Evolutionary conservation across 1,284 basidiomycete genomes (phyloP), one percentile per base, ranked within the genome.

Genomic region (Leccinum subrobustum): DNA sequence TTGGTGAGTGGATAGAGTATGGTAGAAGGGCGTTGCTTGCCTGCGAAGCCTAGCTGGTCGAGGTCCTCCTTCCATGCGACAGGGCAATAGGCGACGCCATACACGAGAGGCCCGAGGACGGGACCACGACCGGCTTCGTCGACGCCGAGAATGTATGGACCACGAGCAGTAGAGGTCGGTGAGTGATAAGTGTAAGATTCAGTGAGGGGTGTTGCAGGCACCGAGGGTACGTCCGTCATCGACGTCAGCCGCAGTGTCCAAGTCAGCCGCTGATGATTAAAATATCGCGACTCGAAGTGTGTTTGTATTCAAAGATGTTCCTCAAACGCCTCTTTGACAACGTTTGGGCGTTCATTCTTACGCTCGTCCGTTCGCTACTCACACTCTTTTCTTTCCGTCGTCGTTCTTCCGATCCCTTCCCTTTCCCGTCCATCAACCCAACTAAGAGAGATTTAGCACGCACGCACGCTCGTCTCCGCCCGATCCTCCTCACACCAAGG

Each of bases 71-170:
- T 83, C 76, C 93, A 98, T 9, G 87, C 79, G 4, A 83, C 78
- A 0, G 94, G 93, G 68, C 96, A 98, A 74, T 95, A 98, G 0
- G 96, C 95, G 25, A 96, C 86, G 2, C 93, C 96, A 70, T 99
- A 99, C 0, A 99, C 96, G 65, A 98, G 84, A 0, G 96, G 96
- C 55, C 95, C 95, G 0, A 98, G 80, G 1, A 95, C 95, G 12
- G 96, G 96, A 0, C 97, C 96, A 61, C 96, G 83, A 1, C 96
- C 96, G 0, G 96, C 96, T 75, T 99, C 96, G 75, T 99, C 96
- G 6, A 99, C 95, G 39, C 96, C 96, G 59, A 99, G 87, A 55
- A 97, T 90, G 76, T 87, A 92, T n/a, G 85, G 86, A 0, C 88
- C 88, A 1, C 76, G 58, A 0, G 84, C 79, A 0, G 86, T 85